These are phyloP conservation scores for Croton setiger DNA, from an alignment of 441 rosid genomes.

Conservation along the genomic window DNA sequence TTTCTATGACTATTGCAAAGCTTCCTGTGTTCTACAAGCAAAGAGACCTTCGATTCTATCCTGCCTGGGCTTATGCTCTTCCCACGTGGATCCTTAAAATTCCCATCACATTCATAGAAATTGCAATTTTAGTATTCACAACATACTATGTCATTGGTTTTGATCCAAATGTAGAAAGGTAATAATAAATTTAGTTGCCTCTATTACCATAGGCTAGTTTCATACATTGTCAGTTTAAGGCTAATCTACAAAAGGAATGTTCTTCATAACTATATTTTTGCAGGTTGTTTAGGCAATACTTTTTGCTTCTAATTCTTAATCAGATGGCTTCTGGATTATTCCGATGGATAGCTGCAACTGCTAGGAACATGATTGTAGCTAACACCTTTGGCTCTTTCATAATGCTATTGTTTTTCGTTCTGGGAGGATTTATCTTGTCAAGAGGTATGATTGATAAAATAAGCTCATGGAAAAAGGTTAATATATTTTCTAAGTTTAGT, in stretches of 20 bases:
- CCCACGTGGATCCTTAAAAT: slow-evolving; percentile 80
- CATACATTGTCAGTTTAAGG: background rate
- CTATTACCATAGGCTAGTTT: background rate
- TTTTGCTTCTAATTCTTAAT: slow-evolving; percentile 46
- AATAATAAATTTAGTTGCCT: background rate
- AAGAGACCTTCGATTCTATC: slow-evolving; percentile 69
- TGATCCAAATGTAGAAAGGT: slow-evolving; percentile 73
- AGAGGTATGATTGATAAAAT: slow-evolving; percentile 36
- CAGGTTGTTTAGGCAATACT: slow-evolving; percentile 71
- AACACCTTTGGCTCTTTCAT: slow-evolving; percentile 71
- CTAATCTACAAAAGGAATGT: slow-evolving; percentile 8
- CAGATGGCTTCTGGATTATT: slow-evolving; percentile 81
- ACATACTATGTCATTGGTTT: slow-evolving; percentile 70
- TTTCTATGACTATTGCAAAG: slow-evolving; percentile 67
- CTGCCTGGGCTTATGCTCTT: slow-evolving; percentile 70
- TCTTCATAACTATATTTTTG: slow-evolving; percentile 13
- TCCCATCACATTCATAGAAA: slow-evolving; percentile 60
- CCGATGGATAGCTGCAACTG: slow-evolving; percentile 55
- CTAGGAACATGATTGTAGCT: slow-evolving; percentile 69
- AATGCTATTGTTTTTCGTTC: slow-evolving; percentile 44
- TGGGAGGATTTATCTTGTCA: slow-evolving; percentile 78
- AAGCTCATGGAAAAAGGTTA: background rate
- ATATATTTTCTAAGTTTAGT: background rate
- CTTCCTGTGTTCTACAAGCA: slow-evolving; percentile 90
- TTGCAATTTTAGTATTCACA: slow-evolving; percentile 49